phyloP scores from a whole-genome alignment of 495 filamentous ascomycete genomes.

The Talaromyces borbonicus region DNA sequence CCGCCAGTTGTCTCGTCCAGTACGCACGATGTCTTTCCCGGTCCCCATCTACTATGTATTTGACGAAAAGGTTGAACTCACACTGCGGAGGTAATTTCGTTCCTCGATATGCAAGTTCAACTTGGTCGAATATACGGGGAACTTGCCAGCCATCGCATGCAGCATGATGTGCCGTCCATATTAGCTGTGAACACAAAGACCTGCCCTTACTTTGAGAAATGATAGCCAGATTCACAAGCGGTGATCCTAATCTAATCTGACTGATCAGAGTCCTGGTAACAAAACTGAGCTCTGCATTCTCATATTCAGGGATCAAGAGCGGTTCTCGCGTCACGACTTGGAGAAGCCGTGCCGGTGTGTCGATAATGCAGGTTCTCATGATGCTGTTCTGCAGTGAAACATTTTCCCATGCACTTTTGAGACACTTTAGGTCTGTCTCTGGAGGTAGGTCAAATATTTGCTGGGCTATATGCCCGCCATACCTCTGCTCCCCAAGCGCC shows the following conservation, averaged over 20 bases:
- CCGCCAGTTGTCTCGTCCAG: too few relatives aligned
- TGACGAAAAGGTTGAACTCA: constrained; percentile 1
- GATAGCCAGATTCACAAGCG: too few relatives aligned
- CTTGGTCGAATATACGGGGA: constrained; percentile 6
- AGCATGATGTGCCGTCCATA: not conserved
- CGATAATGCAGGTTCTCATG: constrained; percentile 35
- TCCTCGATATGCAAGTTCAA: not conserved
- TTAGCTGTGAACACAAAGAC: too few relatives aligned
- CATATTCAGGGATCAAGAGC: too few relatives aligned
- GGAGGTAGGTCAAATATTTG: not conserved
- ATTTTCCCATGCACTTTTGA: constrained; percentile 31
- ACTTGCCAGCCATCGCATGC: not conserved
- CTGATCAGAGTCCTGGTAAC: too few relatives aligned
- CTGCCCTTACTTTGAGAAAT: too few relatives aligned
- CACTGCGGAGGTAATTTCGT: constrained; percentile 17
- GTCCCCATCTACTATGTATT: too few relatives aligned
- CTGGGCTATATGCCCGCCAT: not conserved
- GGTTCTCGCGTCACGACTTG: too few relatives aligned
- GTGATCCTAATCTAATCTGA: constrained; percentile 33
- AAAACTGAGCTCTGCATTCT: too few relatives aligned
- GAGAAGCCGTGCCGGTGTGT: too few relatives aligned
- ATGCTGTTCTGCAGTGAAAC: constrained; percentile 25
- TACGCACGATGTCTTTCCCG: too few relatives aligned
- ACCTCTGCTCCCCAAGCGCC: constrained; percentile 20
- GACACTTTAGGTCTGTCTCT: constrained; percentile 20